Evolutionary conservation across 2,329 filamentous ascomycete species (phyloP).

Genomic region (Sarocladium strictum): DNA sequence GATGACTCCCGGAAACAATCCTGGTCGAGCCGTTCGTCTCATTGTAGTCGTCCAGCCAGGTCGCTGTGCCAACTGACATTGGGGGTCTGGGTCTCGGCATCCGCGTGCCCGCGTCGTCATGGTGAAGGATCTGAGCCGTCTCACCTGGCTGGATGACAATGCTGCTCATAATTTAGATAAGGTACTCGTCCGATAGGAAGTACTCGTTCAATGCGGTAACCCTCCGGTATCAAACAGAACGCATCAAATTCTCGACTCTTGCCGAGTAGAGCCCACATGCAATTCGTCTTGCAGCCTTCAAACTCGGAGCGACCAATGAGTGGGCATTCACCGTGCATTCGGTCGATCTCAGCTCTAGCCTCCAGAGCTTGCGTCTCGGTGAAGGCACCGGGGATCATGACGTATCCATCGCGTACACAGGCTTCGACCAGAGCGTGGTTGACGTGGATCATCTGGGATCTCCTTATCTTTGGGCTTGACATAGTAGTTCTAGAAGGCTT

Average conservation of each 20-base stretch:
- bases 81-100: constrained; percentile 9
- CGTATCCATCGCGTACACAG: constrained; percentile 2
- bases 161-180: not conserved
- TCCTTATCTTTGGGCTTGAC: not conserved
- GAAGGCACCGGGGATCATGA: constrained; percentile 1
- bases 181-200: not conserved
- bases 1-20: constrained; percentile 17
- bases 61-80: constrained; percentile 13
- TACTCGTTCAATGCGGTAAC: constrained; percentile 3
- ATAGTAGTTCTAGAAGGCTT: not conserved
- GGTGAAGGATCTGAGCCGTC: constrained; percentile 20
- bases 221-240: not conserved
- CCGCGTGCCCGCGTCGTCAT: constrained; percentile 13
- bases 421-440: not conserved
- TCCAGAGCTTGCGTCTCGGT: not conserved
- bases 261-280: constrained; percentile 3
- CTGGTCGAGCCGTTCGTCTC: constrained; percentile 16
- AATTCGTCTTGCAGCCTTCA: constrained; percentile 6
- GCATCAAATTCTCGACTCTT: constrained; percentile 1
- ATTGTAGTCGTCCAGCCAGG: constrained; percentile 14
- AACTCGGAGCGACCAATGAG: not conserved
- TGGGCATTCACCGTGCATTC: not conserved
- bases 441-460: not conserved
- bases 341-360: not conserved
- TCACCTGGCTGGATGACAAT: constrained; percentile 18